Evolutionary conservation across 495 filamentous ascomycete genomes (phyloP), one percentile per base, ranked within the genome.

Genomic region (Xylaria sp.): DNA sequence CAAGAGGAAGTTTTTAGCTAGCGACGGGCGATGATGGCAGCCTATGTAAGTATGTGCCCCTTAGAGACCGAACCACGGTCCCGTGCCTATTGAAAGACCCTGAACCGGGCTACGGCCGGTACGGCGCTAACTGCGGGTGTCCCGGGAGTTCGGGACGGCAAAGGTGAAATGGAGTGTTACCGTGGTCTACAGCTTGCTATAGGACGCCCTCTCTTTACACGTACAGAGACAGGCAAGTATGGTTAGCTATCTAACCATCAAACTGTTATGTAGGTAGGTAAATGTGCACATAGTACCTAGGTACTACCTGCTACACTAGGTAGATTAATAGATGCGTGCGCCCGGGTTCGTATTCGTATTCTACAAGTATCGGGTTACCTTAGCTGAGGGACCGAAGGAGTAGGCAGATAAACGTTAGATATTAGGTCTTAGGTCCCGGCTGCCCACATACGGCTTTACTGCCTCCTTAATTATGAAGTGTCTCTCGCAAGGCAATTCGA

Each of bases 51-150:
- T n/a, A 59, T 37, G 33, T 33, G 53, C 15, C 53, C n/a, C n/a
- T n/a, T 0, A 57, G 53, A 31, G 55, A 55, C 24, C 24, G 21
- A 17, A 14, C 24, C 8, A 55, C 24, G 50, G 50, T 1, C 50
- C 50, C 50, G 50, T 31, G 15, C 14, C 50, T 55, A 26, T 52
- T 31, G 12, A 29, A 15, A 5, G 15, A 6, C 55, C 17, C 19
- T 4, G 29, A 59, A 37, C 33, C 55, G 55, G 55, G 55, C 35
- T 58, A 35, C 29, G 55, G 26, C 55, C 55, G 29, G 55, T 35
- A 35, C 55, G 55, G 55, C 55, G 55, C 24, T 33, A 19, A 33
- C 26, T 57, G 52, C 53, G 53, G 29, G 29, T 57, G 53, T 33
- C 11, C 29, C 26, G 53, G 53, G 14, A 37, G 8, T n/a, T n/a